Percentiles rank a stretch among this genome's conserved stretches.
These are phyloP conservation scores for Pichia sp. DNA, from an alignment of 1,139 yeast genomes.

Conservation along the genomic window DNA sequence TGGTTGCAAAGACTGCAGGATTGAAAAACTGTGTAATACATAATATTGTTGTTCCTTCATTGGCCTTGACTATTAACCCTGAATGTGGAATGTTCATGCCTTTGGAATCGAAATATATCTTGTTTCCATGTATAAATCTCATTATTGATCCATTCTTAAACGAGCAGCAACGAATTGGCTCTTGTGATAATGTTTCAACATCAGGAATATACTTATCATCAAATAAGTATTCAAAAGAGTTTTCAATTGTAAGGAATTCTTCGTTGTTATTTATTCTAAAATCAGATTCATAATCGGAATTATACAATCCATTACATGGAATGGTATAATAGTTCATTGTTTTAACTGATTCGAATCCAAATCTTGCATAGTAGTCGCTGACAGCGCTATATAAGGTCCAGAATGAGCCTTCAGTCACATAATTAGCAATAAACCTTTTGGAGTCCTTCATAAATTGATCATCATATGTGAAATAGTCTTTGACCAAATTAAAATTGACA, in stretches of 20 bases:
- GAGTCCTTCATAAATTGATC: slow-evolving; percentile 1
- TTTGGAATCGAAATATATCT: neutral
- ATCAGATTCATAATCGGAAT: neutral
- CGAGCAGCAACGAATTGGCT: slow-evolving; percentile 2
- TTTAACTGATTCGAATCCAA: slow-evolving; percentile 6
- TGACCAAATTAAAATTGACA: neutral
- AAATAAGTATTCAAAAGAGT: neutral
- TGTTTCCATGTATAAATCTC: neutral
- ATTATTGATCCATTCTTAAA: neutral
- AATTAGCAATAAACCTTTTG: slow-evolving; percentile 1
- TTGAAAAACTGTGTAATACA: neutral
- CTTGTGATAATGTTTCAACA: neutral
- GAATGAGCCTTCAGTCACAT: slow-evolving; percentile 2
- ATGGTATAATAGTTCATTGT: slow-evolving; percentile 3
- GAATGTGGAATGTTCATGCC: neutral
- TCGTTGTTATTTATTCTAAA: neutral
- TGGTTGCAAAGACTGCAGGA: neutral
- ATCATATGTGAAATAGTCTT: neutral
- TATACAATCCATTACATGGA: neutral
- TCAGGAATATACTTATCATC: slow-evolving; percentile 6
- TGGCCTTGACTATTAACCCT: slow-evolving; percentile 7
- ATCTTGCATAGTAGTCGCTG: slow-evolving; percentile 9
- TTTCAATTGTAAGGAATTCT: neutral
- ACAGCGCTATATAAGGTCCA: slow-evolving; percentile 11
- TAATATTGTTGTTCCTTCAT: slow-evolving; percentile 5